Evolutionary conservation across 2,329 filamentous ascomycete species (phyloP), one percentile per base, ranked within the genome.

Genomic region (Cytospora chrysosperma): DNA sequence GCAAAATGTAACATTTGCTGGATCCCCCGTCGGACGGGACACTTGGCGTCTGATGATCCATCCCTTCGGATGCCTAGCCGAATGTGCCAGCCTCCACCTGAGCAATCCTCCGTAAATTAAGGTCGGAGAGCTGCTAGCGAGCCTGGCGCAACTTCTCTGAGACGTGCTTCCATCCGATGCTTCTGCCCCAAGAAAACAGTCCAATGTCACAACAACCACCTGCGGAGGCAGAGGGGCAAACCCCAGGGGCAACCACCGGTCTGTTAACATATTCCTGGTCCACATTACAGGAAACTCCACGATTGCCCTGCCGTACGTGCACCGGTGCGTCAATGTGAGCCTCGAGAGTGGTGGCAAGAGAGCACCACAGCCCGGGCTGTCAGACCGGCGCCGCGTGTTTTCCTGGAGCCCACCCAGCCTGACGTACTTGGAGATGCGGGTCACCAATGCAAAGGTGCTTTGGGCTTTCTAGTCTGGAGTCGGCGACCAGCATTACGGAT

Each of bases 21-120:
- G 8, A 64, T 56, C 40, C 30, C 21, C 26, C 49, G 27, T 1
- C n/a, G 8, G 10, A 13, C 28, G 72, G 71, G 70, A 2, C 78
- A 81, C 61, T 72, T 81, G 52, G 74, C 76, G 0, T 80, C 81
- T 64, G 79, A 77, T 5, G 75, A 79, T 62, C 73, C 76, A 79
- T 62, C 73, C 76, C 1, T 79, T 78, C 65, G 71, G 71, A 15
- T 73, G 71, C 63, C 68, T 77, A 4, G 65, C 68, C 10, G 59
- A 58, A 12, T 65, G 64, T 10, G 62, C 69, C n/a, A 66, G 66
- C 6, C 69, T 70, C 53, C 65, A 68, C 27, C 66, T 69, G 7
- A 26, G n/a, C n/a, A 70, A 17, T 68, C 69, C 3, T 67, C 68
- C 59, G 32, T 71, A 30, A n/a, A n/a, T n/a, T n/a, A n/a, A n/a